Evolutionary conservation across 2,329 filamentous ascomycete species (phyloP), one percentile per base, ranked within the genome.

Genomic region (Hymenoscyphus linearis): DNA sequence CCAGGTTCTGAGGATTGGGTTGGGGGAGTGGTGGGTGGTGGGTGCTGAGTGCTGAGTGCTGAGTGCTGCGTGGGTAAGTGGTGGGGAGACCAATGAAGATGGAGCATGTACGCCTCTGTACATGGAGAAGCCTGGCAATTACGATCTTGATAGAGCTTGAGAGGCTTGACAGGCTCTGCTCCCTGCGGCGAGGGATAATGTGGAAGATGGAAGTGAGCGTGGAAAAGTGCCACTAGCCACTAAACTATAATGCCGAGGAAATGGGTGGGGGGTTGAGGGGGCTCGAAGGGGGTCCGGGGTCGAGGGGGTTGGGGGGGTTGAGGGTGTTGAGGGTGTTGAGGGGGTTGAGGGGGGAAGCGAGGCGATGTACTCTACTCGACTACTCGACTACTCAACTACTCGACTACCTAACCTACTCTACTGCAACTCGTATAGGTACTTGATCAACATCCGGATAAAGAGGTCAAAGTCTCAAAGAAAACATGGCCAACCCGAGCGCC

Each of bases 401-500:
- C n/a, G n/a, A n/a, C n/a, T n/a, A n/a, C n/a, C n/a, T n/a, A n/a
- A n/a, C n/a, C n/a, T n/a, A n/a, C n/a, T n/a, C n/a, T n/a, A 40
- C 26, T 56, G 58, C 44, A 60, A 62, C 57, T 44, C 16, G 37
- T 6, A 44, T 14, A 44, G 35, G 37, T n/a, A 44, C n/a, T n/a
- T 44, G 37, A 44, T 44, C 16, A 44, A 60, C 36, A 31, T 31
- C 53, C 31, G 27, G 22, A n/a, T 59, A 68, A 68, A 68, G 66
- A 67, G 68, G 68, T 66, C 68, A 66, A 69, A 68, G 68, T 65
- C 67, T 66, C 68, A 66, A 69, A 68, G 68, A 65, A 61, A 63
- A 50, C 44, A 50, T 22, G 10, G 18, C 18, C 44, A 50, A 50
- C 44, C 44, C 44, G 44, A 50, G 37, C 26, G 25, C 62, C 26